Evolutionary conservation across 106 monocot genomes (phyloP).

Genomic region (Amphibolis antarctica): DNA sequence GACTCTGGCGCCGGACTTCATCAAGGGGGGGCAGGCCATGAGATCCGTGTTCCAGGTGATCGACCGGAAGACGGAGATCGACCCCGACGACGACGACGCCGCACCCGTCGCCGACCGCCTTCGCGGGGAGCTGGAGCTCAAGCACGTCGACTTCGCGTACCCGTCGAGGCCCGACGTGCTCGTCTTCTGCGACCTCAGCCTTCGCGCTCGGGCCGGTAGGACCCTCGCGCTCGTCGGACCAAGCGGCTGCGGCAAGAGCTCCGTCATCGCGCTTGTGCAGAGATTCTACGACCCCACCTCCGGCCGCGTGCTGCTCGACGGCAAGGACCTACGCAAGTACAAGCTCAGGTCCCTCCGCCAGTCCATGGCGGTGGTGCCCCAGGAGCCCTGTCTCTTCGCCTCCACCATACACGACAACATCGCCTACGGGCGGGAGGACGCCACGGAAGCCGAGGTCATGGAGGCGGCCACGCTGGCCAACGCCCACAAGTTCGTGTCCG

Average conservation of each 20-base stretch:
- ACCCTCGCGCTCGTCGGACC: conserved; percentile 82
- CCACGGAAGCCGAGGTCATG: conserved; percentile 66
- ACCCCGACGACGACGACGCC: conserved; percentile 74
- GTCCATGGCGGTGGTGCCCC: conserved; percentile 69
- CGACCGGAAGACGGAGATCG: conserved; percentile 81
- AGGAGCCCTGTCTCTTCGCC: conserved; percentile 82
- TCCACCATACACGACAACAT: conserved; percentile 77
- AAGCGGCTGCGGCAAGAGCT: conserved; percentile 94
- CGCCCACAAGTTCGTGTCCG: conserved; percentile 82
- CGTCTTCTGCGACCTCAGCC: conserved; percentile 58
- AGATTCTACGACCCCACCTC: conserved; percentile 90
- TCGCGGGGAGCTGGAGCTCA: conserved; percentile 83
- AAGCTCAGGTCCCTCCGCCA: conserved; percentile 53
- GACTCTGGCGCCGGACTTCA: conserved; percentile 88
- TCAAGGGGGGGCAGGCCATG: conserved; percentile 92
- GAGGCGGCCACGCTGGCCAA: conserved; percentile 76
- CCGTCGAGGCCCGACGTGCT: conserved; percentile 70
- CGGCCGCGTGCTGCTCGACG: conserved; percentile 72
- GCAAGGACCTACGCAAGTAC: conserved; percentile 74
- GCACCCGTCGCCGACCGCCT: conserved; percentile 47
- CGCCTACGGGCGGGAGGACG: conserved; percentile 56
- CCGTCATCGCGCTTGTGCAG: conserved; percentile 61
- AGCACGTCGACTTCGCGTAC: conserved; percentile 84
- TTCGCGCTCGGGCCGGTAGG: conserved; percentile 72
- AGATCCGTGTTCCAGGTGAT: conserved; percentile 71